Evolutionary conservation across 805 yeast genomes (phyloP).

Genomic region (Diddensiella transvaalensis): DNA sequence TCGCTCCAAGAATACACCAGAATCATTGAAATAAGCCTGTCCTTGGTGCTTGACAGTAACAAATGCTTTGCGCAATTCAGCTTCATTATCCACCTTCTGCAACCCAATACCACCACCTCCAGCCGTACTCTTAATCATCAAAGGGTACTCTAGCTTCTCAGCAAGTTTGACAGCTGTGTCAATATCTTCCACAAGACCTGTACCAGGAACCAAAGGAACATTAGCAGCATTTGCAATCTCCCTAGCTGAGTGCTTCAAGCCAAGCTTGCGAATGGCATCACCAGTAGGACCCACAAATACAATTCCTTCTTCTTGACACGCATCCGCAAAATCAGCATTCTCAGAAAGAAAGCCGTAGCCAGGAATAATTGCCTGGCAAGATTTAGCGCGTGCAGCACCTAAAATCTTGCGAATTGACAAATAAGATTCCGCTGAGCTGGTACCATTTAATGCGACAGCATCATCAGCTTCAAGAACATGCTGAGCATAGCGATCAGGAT

Average conservation of each 20-base stretch:
- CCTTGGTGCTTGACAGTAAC: slow-evolving; percentile 94
- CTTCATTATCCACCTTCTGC: slow-evolving; percentile 83
- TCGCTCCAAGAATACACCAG: slow-evolving; percentile 92
- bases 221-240: slow-evolving; percentile 87
- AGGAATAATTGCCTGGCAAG: slow-evolving; percentile 94
- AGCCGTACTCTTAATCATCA: slow-evolving; percentile 96
- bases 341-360: slow-evolving; percentile 97
- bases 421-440: slow-evolving; percentile 87
- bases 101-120: slow-evolving; percentile 99
- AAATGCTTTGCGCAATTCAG: slow-evolving; percentile 79
- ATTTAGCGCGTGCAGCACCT: slow-evolving; percentile 75
- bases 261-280: slow-evolving; percentile 84
- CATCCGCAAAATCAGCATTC: slow-evolving; percentile 92
- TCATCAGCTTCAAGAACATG: slow-evolving; percentile 84
- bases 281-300: slow-evolving; percentile 97
- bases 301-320: slow-evolving; percentile 76
- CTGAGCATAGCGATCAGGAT: slow-evolving; percentile 81
- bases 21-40: slow-evolving; percentile 84
- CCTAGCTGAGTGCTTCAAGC: slow-evolving; percentile 95
- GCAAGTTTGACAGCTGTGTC: slow-evolving; percentile 77
- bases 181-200: slow-evolving; percentile 69
- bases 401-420: slow-evolving; percentile 80
- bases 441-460: slow-evolving; percentile 74
- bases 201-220: slow-evolving; percentile 97
- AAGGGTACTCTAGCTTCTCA: slow-evolving; percentile 69